Evolutionary conservation across 208 protist species (phyloP), one percentile per base, ranked within the genome.

Genomic region (Entamoeba dispar): DNA sequence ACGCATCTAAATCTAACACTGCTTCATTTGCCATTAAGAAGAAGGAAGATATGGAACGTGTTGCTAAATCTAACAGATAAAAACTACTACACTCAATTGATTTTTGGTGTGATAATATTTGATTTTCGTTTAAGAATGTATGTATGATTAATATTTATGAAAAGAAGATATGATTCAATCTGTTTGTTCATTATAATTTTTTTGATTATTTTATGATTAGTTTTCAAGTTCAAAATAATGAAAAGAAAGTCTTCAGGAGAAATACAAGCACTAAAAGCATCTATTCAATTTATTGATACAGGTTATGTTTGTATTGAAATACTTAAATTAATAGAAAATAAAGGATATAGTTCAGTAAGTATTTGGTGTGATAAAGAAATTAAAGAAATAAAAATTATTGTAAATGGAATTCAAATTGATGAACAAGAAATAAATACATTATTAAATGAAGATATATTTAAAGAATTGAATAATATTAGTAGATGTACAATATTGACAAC

Each of bases 21-120:
- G 99, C 99, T 96, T 98, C 97, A 31, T 99, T 98, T 95, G 98
- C 98, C 94, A 99, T 99, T 95, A 99, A 99, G 96, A 99, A 99
- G 98, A 99, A 99, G 97, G 98, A 99, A 96, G 98, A 99, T 96
- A 97, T 99, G 93, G 98, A 99, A 97, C 98, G 98, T 97, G 98
- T 99, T 93, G 98, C 98, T 96, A 99, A 99, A 97, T 97, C 98
- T 93, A 99, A 99, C 97, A 97, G 98, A 95, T 99, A 99, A 99
- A 7, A 12, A 10, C 10, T 12, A n/a, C n/a, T 92, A 43, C 38
- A 43, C 38, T 69, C 22, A 69, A 69, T 69, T 69, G 55, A 22
- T 3, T 69, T 14, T 69, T 22, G 55, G 38, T 69, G 55, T 69
- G 55, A 22, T 69, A 69, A 4, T 27, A 22, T 69, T 69, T 69